Evolutionary conservation across 2,329 filamentous ascomycete genomes (phyloP).

Genomic region (Paracorniculantispora psalliotae): DNA sequence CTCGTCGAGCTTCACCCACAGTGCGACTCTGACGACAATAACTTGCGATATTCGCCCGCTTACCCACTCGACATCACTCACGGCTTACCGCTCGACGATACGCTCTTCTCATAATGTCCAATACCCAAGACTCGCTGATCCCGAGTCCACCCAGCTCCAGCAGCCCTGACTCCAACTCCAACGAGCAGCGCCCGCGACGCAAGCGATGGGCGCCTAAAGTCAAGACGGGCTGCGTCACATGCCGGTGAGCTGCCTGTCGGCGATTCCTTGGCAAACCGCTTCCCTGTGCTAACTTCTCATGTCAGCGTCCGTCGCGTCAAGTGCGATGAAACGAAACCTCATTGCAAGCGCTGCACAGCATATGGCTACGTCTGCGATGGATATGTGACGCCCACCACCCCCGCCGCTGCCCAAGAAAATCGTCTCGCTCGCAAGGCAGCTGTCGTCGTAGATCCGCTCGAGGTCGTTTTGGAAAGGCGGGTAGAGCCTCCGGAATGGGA

Average conservation of each 20-base stretch:
- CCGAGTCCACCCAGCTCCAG: background rate
- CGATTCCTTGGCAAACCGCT: background rate
- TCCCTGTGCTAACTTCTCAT: background rate
- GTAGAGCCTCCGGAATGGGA: background rate
- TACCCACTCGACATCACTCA: too few species aligned
- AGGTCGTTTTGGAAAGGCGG: background rate
- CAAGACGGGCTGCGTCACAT: constrained; percentile 8
- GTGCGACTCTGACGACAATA: background rate
- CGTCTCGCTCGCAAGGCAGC: background rate
- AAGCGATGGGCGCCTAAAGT: constrained; percentile 7
- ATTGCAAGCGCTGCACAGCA: constrained; percentile 1
- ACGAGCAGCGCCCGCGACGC: background rate
- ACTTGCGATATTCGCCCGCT: background rate
- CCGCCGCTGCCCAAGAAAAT: background rate
- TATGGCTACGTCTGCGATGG: constrained; percentile 7
- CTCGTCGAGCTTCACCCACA: background rate
- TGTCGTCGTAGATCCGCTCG: background rate
- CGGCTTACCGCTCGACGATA: too few species aligned
- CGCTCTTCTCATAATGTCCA: background rate
- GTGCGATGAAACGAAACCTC: constrained; percentile 7
- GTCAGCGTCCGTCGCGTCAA: constrained; percentile 1
- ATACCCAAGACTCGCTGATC: background rate
- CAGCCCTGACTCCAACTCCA: background rate
- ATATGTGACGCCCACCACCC: background rate
- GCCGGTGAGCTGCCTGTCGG: background rate